Conservation (phyloP, 2,329 filamentous ascomycete genomes). For the Colletotrichum australisinense region DNA sequence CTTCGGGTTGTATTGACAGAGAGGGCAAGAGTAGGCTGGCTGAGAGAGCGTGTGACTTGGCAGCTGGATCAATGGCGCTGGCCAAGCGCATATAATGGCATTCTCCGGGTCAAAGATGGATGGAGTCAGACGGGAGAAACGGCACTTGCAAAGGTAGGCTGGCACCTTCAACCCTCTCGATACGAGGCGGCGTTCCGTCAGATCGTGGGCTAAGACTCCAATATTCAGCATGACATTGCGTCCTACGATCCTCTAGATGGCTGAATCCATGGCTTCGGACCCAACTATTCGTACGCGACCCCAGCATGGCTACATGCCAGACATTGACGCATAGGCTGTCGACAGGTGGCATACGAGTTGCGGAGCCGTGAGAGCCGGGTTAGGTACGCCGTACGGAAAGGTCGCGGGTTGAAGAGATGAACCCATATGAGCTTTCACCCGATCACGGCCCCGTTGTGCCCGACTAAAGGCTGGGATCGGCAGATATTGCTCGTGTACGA, state of each 20-base stretch:
- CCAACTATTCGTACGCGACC: background rate
- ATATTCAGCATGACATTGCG: slow-evolving; percentile 1
- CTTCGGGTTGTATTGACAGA: background rate
- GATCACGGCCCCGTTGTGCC: slow-evolving; percentile 6
- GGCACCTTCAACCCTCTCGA: slow-evolving; percentile 5
- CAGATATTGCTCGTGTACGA: slow-evolving; percentile 15
- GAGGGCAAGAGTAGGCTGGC: background rate
- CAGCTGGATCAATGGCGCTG: slow-evolving; percentile 22
- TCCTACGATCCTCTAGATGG: background rate
- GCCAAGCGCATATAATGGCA: slow-evolving; percentile 20
- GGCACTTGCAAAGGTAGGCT: slow-evolving; percentile 8
- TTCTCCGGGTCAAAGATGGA: background rate
- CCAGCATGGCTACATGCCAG: background rate
- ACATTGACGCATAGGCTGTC: background rate
- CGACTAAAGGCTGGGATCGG: slow-evolving; percentile 21
- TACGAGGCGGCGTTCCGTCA: slow-evolving; percentile 23
- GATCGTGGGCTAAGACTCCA: background rate
- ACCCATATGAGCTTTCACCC: slow-evolving; percentile 1
- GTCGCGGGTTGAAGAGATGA: background rate
- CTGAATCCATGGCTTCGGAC: slow-evolving; percentile 14
- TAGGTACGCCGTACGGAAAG: background rate
- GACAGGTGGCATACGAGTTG: slow-evolving; percentile 7
- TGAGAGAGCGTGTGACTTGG: slow-evolving; percentile 9
- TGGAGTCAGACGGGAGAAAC: slow-evolving; percentile 12
- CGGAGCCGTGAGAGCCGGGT: background rate